Evolutionary conservation across 139 green algal species (phyloP).

Genomic region (Penium margaritaceum): DNA sequence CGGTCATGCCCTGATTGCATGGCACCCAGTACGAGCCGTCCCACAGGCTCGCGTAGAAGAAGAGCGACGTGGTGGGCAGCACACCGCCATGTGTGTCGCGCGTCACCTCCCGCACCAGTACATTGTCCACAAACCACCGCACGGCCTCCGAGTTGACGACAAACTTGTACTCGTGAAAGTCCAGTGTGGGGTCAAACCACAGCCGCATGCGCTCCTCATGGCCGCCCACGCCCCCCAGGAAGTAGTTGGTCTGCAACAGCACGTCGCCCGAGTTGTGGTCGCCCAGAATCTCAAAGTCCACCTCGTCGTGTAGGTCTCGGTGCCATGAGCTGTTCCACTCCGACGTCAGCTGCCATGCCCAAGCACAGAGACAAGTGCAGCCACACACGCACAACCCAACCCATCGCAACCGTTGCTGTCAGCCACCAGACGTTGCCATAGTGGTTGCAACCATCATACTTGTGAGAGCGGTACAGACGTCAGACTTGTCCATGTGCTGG

Average conservation of each 20-base stretch:
- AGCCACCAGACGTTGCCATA: too few species aligned
- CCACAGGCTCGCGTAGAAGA: background rate
- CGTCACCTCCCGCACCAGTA: background rate
- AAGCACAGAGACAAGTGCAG: background rate
- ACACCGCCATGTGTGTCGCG: too few species aligned
- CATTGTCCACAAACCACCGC: background rate
- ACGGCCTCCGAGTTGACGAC: background rate
- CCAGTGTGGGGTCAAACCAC: constrained; percentile 14
- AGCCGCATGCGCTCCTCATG: constrained; percentile 23
- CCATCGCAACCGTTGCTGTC: too few species aligned
- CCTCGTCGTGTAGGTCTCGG: constrained; percentile 22
- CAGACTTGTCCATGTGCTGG: too few species aligned
- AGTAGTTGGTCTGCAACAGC: constrained; percentile 25
- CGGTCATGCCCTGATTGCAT: too few species aligned
- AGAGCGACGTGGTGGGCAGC: background rate
- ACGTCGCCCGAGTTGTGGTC: constrained; percentile 8
- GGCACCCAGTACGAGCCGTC: background rate
- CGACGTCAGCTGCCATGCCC: background rate
- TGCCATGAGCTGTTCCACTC: constrained; percentile 1
- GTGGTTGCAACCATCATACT: too few species aligned
- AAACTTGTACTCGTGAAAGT: constrained; percentile 20
- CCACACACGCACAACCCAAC: too few species aligned
- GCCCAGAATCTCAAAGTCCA: constrained; percentile 33
- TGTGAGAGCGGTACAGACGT: too few species aligned
- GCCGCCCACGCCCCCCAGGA: background rate